Base-by-base conservation (phyloP, 371 early-diverging fungal genomes). In the Mucor lusitanicus region DNA sequence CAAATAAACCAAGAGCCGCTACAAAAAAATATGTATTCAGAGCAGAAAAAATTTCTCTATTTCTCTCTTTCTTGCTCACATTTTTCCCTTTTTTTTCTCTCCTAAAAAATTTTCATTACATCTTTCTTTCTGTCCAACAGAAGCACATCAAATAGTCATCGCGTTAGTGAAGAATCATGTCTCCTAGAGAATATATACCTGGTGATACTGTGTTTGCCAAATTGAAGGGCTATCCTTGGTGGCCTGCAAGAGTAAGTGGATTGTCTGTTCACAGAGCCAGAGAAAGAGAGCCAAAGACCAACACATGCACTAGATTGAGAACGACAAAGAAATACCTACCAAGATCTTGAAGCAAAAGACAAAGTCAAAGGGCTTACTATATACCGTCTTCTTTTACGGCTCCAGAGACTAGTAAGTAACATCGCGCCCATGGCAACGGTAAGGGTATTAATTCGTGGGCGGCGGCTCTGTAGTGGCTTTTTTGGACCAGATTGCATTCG, bases 211-310 rank as follows among this genome's bases (percentile, higher is more conserved):
- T 88, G 56, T 88, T 85, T 74, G 90, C 89, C n/a, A 87, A 87
- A 66, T 69, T 90, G 63, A 88, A 87, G 68, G 89, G 89, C 6
- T 90, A 83, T 70, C 90, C 90, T 23, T 90, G 89, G 88, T 90
- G 90, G 90, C 90, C 90, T 17, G 86, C 86, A 57, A 80, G 85
- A 69, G 90, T 88, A 84, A 81, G 82, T 70, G 81, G 67, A 3
- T 19, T 48, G 1, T 12, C 17, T 55, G 27, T 64, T 44, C 3
- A 53, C 17, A 33, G 6, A 33, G 33, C 8, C 1, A 33, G 7
- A 62, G 27, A 30, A 6, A 30, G 30, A 2, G 30, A 30, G 30
- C 30, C 3, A 62, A 15, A 23, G 11, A 23, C 19, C 15, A 19
- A 50, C 50, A 23, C n/a, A 25, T 25, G 13, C 11, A 3, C 13